A percentile compares a stretch with the other conserved stretches of the same genome.
These are phyloP conservation scores for Immersiella caudata DNA, from an alignment of 495 filamentous ascomycete genomes.

Conservation along the genomic window DNA sequence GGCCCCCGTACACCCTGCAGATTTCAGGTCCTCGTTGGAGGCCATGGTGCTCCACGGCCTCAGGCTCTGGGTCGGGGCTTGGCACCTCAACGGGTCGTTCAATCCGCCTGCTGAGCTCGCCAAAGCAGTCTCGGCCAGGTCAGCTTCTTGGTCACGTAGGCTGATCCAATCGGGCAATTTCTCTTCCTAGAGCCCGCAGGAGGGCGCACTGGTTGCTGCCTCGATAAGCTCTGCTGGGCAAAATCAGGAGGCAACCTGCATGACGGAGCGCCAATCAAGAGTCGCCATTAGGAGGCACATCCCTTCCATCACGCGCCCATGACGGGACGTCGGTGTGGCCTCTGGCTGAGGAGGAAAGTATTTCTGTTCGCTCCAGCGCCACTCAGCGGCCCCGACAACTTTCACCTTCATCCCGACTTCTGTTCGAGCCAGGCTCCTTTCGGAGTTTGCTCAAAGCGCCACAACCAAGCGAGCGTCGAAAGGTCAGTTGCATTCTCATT, in stretches of 20 bases:
- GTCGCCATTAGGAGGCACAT: background rate
- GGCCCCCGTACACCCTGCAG: too few species aligned
- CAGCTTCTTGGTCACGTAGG: too few species aligned
- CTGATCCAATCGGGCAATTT: too few species aligned
- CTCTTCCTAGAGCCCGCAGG: too few species aligned
- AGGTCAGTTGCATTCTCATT: background rate
- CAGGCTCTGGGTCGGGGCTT: too few species aligned
- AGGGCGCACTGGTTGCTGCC: background rate
- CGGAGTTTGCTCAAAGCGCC: background rate
- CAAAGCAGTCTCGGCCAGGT: too few species aligned
- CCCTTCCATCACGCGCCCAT: background rate
- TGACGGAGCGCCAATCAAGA: background rate
- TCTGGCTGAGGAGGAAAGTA: background rate
- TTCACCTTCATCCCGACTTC: background rate
- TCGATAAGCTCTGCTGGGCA: background rate
- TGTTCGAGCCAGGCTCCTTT: background rate
- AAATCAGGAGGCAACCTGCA: too few species aligned
- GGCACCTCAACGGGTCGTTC: too few species aligned
- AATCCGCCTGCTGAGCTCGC: too few species aligned
- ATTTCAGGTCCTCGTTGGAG: too few species aligned
- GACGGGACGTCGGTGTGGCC: background rate
- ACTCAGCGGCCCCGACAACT: background rate
- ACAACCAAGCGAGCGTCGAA: background rate
- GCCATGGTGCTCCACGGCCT: too few species aligned
- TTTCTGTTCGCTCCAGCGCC: background rate